Conservation (phyloP, 2,329 filamentous ascomycete genomes). For the Aspergillus fijiensis region DNA sequence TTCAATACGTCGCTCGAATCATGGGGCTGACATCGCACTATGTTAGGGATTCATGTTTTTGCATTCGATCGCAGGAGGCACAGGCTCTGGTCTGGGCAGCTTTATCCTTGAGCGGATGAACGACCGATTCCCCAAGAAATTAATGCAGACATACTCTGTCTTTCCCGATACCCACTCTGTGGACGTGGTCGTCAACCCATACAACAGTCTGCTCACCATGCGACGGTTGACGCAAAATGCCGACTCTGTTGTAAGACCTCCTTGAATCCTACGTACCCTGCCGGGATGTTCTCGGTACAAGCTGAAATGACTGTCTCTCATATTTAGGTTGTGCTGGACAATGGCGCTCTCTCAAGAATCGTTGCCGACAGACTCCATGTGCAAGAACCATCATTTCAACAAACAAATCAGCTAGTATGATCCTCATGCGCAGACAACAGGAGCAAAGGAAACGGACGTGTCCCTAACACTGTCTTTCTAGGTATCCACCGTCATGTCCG, state of each 20-base stretch:
- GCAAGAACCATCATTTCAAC: constrained; percentile 91
- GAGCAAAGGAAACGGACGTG: not conserved
- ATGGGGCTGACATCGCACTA: constrained; percentile 2
- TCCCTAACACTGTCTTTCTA: constrained; percentile 28
- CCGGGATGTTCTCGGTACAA: not conserved
- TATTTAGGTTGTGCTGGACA: constrained; percentile 77
- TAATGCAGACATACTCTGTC: constrained; percentile 98
- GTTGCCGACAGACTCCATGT: constrained; percentile 92
- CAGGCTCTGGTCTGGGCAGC: constrained; percentile 91
- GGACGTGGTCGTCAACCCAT: constrained; percentile 95
- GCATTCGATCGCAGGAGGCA: constrained; percentile 96
- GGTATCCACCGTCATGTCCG: constrained; percentile 97
- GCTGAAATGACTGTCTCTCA: constrained; percentile 26
- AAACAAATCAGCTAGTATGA: constrained; percentile 88
- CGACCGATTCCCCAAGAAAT: constrained; percentile 96
- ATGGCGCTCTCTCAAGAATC: constrained; percentile 88
- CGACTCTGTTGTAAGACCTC: constrained; percentile 72
- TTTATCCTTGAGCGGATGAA: constrained; percentile 95
- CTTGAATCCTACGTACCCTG: not conserved
- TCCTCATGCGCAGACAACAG: not conserved
- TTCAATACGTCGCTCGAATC: not conserved
- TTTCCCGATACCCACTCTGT: constrained; percentile 90
- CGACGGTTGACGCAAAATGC: constrained; percentile 90
- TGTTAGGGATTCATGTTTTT: constrained; percentile 91
- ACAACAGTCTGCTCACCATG: constrained; percentile 94